phyloP scores from a whole-genome alignment of 2,329 filamentous ascomycete genomes.

The Colletotrichum camelliae region DNA sequence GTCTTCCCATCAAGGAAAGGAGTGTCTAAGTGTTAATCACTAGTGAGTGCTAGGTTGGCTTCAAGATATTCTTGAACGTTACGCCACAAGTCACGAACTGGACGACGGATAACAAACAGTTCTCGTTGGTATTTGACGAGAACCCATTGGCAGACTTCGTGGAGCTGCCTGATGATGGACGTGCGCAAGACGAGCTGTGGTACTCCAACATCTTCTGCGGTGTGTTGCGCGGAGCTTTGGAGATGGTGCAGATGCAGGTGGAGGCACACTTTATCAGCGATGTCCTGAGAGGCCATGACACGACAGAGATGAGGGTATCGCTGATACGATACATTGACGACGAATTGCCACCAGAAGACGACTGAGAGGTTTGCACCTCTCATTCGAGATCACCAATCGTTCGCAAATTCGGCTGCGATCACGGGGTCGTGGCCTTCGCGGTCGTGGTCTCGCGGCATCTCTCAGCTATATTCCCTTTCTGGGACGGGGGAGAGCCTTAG shows the following conservation, averaged over 20 bases:
- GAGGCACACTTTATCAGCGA: conserved; percentile 97
- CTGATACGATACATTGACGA: conserved; percentile 95
- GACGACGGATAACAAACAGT: conserved; percentile 95
- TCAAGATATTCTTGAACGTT: conserved; percentile 99
- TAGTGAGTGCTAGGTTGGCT: conserved; percentile 73
- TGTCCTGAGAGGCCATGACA: conserved; percentile 89
- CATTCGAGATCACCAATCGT: neutral
- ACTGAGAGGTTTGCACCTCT: conserved; percentile 56
- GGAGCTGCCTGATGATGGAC: conserved; percentile 92
- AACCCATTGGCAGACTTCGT: conserved; percentile 98
- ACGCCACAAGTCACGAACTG: conserved; percentile 93
- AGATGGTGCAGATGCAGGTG: conserved; percentile 99
- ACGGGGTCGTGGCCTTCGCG: neutral
- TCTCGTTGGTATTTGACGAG: conserved; percentile 95
- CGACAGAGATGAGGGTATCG: conserved; percentile 94
- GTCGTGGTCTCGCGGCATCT: neutral
- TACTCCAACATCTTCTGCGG: conserved; percentile 98
- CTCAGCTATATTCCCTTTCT: neutral
- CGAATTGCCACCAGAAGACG: conserved; percentile 95
- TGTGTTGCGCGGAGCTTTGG: conserved; percentile 85
- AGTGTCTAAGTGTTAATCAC: conserved; percentile 23
- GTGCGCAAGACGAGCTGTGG: conserved; percentile 96
- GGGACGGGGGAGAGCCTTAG: neutral
- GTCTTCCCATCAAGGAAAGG: neutral
- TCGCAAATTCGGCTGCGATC: neutral